phyloP scores from a whole-genome alignment of 106 monocot species.

The Allium sativum region DNA sequence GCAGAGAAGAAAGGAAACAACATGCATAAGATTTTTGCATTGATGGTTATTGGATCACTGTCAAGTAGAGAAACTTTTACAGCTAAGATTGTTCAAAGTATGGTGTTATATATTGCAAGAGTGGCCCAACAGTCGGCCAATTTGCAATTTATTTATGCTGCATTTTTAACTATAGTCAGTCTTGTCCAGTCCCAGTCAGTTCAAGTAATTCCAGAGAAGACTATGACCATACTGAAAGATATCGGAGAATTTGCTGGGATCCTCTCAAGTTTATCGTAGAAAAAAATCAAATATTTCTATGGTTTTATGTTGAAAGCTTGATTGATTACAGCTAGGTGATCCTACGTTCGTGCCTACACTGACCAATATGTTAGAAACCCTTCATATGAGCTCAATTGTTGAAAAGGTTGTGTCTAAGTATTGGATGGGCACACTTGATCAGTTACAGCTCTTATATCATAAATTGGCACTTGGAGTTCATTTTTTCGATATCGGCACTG shows the following conservation, averaged over 20 bases:
- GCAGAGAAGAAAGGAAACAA: slow-evolving; percentile 27
- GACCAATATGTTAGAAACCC: slow-evolving; percentile 30
- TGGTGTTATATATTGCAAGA: slow-evolving; percentile 45
- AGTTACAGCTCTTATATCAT: too few species aligned
- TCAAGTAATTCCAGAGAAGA: slow-evolving; percentile 42
- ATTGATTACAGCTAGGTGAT: slow-evolving; percentile 64
- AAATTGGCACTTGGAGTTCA: too few species aligned
- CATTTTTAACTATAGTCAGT: slow-evolving; percentile 55
- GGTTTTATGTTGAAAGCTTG: slow-evolving; percentile 50
- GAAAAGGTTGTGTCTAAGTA: slow-evolving; percentile 43
- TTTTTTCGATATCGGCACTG: too few species aligned
- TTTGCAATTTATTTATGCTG: slow-evolving; percentile 66
- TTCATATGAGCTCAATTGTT: slow-evolving; percentile 36
- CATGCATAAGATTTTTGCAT: slow-evolving; percentile 81
- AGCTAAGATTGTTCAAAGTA: slow-evolving; percentile 47
- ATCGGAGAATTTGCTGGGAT: slow-evolving; percentile 74
- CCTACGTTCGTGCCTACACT: slow-evolving; percentile 29
- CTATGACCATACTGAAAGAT: slow-evolving; percentile 40
- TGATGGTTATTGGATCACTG: slow-evolving; percentile 79
- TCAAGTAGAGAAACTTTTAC: slow-evolving; percentile 62
- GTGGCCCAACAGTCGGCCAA: slow-evolving; percentile 42
- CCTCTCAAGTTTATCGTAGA: slow-evolving; percentile 51
- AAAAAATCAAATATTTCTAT: slow-evolving; percentile 59
- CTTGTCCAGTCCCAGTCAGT: slow-evolving; percentile 80
- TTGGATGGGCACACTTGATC: too few species aligned